Base-by-base conservation (phyloP, 2,329 filamentous ascomycete species). In the Mariannaea elegans region DNA sequence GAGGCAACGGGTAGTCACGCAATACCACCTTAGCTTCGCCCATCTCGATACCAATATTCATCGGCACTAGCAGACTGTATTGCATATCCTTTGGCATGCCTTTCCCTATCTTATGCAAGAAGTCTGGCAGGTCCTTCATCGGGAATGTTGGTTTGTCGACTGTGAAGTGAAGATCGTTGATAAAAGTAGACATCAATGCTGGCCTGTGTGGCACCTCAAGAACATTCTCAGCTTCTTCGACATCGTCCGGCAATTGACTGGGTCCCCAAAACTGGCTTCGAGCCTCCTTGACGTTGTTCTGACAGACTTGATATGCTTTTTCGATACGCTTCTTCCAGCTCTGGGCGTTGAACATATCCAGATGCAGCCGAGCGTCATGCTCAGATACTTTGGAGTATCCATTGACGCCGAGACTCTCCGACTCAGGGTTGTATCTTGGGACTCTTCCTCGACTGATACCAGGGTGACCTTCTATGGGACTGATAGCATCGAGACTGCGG, bases 141-240 rank as follows among this genome's bases (percentile, higher is more conserved):
- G 93, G 90, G 73, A 99, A 99, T 0, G 92, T 94, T 1, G 95
- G 95, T 74, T 97, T 97, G 76, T 98, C 95, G 59, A 99, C 83
- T 29, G 88, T 82, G 55, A 99, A 83, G 64, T 94, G 90, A 29
- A 99, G 81, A 73, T 99, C 94, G 61, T 89, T 93, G 66, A 98
- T 88, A 41, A 92, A 79, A 6, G 92, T 84, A 3, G 90, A 86
- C 87, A 97, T 90, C 13, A 99, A 82, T 7, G 91, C 91, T 14
- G 95, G 94, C 24, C 95, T 86, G 64, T 92, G 88, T 4, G 93
- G 93, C 52, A 97, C 89, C 49, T 92, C 89, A 8, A 99, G 83
- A 52, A 99, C 92, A 31, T 87, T 90, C 76, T 99, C 95, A 6
- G 86, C 87, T 65, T 97, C 92, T 57, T 93, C 90, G 32, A 91